These are phyloP conservation scores for Zygosaccharomyces sapae DNA, from an alignment of 1,139 yeast genomes.

Conservation along the genomic window DNA sequence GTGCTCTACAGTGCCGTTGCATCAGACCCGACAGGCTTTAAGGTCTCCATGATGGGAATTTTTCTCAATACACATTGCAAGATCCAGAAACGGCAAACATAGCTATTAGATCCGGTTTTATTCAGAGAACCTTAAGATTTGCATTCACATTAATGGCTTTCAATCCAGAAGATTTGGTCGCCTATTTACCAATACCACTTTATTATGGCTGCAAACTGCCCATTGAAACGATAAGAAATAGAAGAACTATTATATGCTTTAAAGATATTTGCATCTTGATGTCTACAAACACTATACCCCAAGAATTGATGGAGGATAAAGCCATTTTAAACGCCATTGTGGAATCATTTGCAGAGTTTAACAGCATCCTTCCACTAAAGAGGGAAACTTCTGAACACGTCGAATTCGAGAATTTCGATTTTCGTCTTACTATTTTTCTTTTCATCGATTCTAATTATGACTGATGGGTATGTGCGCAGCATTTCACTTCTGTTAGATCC, in stretches of 20 bases:
- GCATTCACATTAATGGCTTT: conserved; percentile 55
- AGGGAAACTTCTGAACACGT: conserved; percentile 82
- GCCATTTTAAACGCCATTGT: conserved; percentile 45
- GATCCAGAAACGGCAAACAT: conserved; percentile 75
- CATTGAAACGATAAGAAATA: conserved; percentile 58
- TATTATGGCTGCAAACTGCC: conserved; percentile 45
- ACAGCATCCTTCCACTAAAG: conserved; percentile 70
- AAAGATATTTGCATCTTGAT: conserved; percentile 78
- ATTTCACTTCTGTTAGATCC: conserved; percentile 27
- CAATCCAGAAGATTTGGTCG: conserved; percentile 61
- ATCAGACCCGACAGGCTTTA: conserved; percentile 77
- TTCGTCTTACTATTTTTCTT: conserved; percentile 72
- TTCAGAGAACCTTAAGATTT: conserved; percentile 30
- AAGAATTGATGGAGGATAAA: conserved; percentile 41
- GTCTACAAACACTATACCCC: conserved; percentile 59
- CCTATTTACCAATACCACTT: conserved; percentile 55
- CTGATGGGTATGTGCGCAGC: conserved; percentile 46
- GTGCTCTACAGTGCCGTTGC: conserved; percentile 63
- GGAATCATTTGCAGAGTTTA: conserved; percentile 65
- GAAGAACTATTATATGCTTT: conserved; percentile 81
- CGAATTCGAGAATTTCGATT: conserved; percentile 85
- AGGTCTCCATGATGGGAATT: conserved; percentile 66
- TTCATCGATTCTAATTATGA: conserved; percentile 55
- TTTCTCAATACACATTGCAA: conserved; percentile 85
- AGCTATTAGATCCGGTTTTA: conserved; percentile 57